phyloP scores from a whole-genome alignment of 2,329 filamentous ascomycete species.

The Monosporascus sp. region DNA sequence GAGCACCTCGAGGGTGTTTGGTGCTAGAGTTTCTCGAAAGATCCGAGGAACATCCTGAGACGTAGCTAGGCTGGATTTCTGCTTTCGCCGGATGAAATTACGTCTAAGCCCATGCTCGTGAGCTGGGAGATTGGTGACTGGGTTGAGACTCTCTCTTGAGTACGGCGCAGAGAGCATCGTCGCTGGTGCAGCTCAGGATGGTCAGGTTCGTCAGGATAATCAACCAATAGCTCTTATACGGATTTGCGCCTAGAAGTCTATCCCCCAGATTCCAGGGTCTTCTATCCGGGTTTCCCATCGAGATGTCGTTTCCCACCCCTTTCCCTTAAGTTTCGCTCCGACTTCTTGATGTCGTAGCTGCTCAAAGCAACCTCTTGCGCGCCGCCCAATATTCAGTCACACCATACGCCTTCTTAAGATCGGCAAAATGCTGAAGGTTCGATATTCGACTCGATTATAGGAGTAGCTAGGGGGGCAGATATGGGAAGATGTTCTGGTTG shows the following conservation, averaged over 20 bases:
- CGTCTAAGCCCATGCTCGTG: conserved; percentile 27
- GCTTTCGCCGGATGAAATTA: conserved; percentile 65
- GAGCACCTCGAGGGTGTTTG: conserved; percentile 73
- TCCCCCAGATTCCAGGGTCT: conserved; percentile 69
- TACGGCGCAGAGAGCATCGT: conserved; percentile 71
- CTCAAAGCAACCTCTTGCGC: conserved; percentile 65
- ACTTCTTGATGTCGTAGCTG: conserved; percentile 52
- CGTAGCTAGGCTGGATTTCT: conserved; percentile 69
- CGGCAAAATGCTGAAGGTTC: conserved; percentile 74
- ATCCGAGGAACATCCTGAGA: conserved; percentile 64
- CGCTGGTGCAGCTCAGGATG: conserved; percentile 66
- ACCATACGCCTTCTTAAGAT: conserved; percentile 71
- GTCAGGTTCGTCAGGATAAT: conserved; percentile 66
- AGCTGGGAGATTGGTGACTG: conserved; percentile 24
- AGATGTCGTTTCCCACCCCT: conserved; percentile 33
- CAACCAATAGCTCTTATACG: conserved; percentile 69
- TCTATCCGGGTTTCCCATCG: conserved; percentile 59
- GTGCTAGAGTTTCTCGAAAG: conserved; percentile 72
- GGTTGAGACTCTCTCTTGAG: conserved; percentile 60
- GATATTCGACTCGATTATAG: conserved; percentile 64
- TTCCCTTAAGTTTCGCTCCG: conserved; percentile 3
- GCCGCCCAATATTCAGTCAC: conserved; percentile 59
- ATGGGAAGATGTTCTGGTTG: conserved; percentile 28
- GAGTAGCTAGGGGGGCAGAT: conserved; percentile 35
- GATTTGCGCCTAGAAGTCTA: conserved; percentile 68